Conservation (phyloP, 495 filamentous ascomycete genomes). For the Aspergillus olivimuriae region DNA sequence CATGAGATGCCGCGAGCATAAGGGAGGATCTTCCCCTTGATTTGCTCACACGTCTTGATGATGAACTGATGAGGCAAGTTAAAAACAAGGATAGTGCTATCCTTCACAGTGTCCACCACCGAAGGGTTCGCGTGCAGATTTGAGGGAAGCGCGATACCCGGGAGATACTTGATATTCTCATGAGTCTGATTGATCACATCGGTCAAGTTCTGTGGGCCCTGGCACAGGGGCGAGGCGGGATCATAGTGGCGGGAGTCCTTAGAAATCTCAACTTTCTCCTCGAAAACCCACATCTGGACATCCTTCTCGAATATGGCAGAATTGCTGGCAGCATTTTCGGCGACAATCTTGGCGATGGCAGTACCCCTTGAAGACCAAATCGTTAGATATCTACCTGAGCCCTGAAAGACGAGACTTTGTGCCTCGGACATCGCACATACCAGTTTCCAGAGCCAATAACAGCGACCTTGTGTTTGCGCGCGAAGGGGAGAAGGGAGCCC, state of each 20-base stretch:
- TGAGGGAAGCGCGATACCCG: slow-evolving; percentile 69
- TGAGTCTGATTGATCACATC: slow-evolving; percentile 83
- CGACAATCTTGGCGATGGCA: slow-evolving; percentile 93
- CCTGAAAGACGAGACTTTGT: neutral
- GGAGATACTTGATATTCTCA: slow-evolving; percentile 97
- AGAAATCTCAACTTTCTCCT: slow-evolving; percentile 76
- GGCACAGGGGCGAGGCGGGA: slow-evolving; percentile 44
- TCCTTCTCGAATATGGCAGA: slow-evolving; percentile 74
- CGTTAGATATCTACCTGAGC: slow-evolving; percentile 4
- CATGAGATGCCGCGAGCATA: slow-evolving; percentile 93
- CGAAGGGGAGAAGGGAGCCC: slow-evolving; percentile 37
- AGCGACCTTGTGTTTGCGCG: slow-evolving; percentile 85
- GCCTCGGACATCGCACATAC: slow-evolving; percentile 39
- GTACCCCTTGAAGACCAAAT: slow-evolving; percentile 58
- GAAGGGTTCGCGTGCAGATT: slow-evolving; percentile 91
- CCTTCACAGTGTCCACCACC: slow-evolving; percentile 70
- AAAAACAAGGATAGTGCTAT: slow-evolving; percentile 86
- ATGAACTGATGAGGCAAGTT: slow-evolving; percentile 99
- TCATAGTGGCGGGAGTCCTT: slow-evolving; percentile 56
- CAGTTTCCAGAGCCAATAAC: slow-evolving; percentile 97
- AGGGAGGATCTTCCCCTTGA: slow-evolving; percentile 83
- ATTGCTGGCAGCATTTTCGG: slow-evolving; percentile 79
- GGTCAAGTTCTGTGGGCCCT: slow-evolving; percentile 76
- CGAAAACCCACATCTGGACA: slow-evolving; percentile 97
- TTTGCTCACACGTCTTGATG: slow-evolving; percentile 71